phyloP scores from a whole-genome alignment of 2,329 filamentous ascomycete species.

The Chaetomiaceae sp. region DNA sequence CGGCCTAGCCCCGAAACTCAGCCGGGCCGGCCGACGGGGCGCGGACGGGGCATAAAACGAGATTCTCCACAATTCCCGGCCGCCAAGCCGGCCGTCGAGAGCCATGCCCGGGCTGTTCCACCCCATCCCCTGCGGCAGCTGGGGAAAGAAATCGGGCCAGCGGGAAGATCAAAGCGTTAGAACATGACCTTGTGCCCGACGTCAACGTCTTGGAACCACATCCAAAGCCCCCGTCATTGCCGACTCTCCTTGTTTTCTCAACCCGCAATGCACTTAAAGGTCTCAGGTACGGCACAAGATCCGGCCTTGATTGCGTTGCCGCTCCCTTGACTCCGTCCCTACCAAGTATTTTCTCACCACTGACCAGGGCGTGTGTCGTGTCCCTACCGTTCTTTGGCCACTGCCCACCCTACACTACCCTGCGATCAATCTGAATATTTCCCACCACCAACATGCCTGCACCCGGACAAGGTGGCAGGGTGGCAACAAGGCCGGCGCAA shows the following conservation, averaged over 20 bases:
- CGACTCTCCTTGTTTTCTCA: too few species aligned
- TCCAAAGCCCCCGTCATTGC: too few species aligned
- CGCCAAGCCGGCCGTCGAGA: conserved; percentile 4
- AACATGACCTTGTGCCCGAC: not conserved
- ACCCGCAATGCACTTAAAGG: too few species aligned
- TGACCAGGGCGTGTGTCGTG: too few species aligned
- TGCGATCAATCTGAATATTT: not conserved
- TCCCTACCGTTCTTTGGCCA: too few species aligned
- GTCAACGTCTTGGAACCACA: too few species aligned
- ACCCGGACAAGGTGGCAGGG: too few species aligned
- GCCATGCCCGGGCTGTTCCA: not conserved
- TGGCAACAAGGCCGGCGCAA: not conserved
- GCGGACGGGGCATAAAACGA: conserved; percentile 1
- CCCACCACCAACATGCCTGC: not conserved
- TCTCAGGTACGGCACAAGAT: too few species aligned
- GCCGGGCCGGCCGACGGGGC: not conserved
- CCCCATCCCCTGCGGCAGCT: not conserved
- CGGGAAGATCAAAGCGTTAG: not conserved
- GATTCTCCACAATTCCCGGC: not conserved
- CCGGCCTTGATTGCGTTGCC: too few species aligned
- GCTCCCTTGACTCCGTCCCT: too few species aligned
- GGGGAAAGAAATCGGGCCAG: not conserved
- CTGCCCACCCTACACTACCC: not conserved
- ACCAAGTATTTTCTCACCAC: too few species aligned
- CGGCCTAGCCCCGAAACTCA: not conserved